Percentiles rank a stretch among this genome's conserved stretches.
Evolutionary conservation across 495 filamentous ascomycete genomes (phyloP).

Genomic region (Aspergillus cristatus): DNA sequence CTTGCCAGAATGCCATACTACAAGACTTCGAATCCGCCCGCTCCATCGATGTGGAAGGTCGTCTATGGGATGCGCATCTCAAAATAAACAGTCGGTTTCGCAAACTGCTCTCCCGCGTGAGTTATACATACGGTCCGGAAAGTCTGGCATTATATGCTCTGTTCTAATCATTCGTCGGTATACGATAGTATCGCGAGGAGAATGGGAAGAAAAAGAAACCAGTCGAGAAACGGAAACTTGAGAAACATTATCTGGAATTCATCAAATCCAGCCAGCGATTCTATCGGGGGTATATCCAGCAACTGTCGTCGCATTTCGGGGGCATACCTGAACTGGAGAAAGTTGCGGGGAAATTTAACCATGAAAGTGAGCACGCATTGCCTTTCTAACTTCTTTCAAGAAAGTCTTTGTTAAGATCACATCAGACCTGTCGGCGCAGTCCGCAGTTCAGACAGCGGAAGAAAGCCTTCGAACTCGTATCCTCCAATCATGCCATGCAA

Average conservation of each 20-base stretch:
- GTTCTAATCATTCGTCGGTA: too few species aligned
- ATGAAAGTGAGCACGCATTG: constrained; percentile 37
- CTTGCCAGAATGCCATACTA: constrained; percentile 64
- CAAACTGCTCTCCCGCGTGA: constrained; percentile 46
- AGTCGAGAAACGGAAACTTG: constrained; percentile 69
- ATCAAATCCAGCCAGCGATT: constrained; percentile 80
- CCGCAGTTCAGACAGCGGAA: constrained; percentile 30
- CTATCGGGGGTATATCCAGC: constrained; percentile 76
- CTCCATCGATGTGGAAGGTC: constrained; percentile 51
- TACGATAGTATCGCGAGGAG: constrained; percentile 41
- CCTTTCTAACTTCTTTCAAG: constrained; percentile 1
- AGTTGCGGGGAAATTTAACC: constrained; percentile 58
- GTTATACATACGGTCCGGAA: constrained; percentile 8
- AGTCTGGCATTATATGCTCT: too few species aligned
- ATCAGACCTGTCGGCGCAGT: constrained; percentile 31
- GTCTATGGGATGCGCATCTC: constrained; percentile 72
- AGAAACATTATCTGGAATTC: constrained; percentile 71
- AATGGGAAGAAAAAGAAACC: constrained; percentile 55
- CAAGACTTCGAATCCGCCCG: constrained; percentile 62
- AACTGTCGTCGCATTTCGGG: constrained; percentile 60
- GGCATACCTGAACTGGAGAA: constrained; percentile 64
- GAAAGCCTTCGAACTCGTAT: constrained; percentile 43
- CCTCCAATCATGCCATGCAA: constrained; percentile 69
- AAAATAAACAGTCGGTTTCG: constrained; percentile 70
- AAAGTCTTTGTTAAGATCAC: constrained; percentile 15